Evolutionary conservation across 495 filamentous ascomycete species (phyloP).

Genomic region (Beverwykella pulmonaria): DNA sequence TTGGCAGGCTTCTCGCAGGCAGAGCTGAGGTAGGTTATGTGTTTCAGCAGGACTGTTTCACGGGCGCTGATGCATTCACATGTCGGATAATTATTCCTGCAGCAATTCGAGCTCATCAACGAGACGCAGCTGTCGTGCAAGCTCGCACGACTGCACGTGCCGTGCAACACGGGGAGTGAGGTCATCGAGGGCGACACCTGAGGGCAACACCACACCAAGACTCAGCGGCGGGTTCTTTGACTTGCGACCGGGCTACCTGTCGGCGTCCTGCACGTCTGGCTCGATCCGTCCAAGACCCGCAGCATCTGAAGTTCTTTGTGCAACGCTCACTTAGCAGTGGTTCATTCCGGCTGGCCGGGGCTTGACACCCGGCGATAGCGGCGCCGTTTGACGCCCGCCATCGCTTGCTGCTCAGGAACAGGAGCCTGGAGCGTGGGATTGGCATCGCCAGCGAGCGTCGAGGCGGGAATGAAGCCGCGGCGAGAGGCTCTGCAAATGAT

Average conservation of each 20-base stretch:
- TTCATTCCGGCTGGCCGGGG: constrained; percentile 12
- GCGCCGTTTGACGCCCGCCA: constrained; percentile 16
- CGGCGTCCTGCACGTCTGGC: constrained; percentile 28
- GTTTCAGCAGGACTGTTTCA: constrained; percentile 21
- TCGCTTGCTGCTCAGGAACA: constrained; percentile 31
- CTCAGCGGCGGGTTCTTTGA: background rate
- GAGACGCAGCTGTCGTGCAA: constrained; percentile 1
- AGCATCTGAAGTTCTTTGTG: constrained; percentile 27
- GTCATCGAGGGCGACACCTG: background rate
- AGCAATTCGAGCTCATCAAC: background rate
- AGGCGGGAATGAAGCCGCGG: background rate
- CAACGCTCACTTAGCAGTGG: constrained; percentile 7
- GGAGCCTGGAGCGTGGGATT: background rate
- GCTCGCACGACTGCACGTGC: constrained; percentile 15
- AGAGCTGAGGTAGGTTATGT: background rate
- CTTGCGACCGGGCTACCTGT: constrained; percentile 5
- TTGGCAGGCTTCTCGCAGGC: constrained; percentile 5
- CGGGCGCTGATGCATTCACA: constrained; percentile 5
- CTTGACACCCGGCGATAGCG: constrained; percentile 6
- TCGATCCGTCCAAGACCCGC: constrained; percentile 33
- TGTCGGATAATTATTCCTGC: background rate
- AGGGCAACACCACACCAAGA: constrained; percentile 8
- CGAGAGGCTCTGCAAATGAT: background rate
- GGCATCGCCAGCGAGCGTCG: background rate
- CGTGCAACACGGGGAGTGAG: constrained; percentile 12